These are phyloP conservation scores for Talaromyces piceae DNA, from an alignment of 2,329 filamentous ascomycete species.

Conservation along the genomic window DNA sequence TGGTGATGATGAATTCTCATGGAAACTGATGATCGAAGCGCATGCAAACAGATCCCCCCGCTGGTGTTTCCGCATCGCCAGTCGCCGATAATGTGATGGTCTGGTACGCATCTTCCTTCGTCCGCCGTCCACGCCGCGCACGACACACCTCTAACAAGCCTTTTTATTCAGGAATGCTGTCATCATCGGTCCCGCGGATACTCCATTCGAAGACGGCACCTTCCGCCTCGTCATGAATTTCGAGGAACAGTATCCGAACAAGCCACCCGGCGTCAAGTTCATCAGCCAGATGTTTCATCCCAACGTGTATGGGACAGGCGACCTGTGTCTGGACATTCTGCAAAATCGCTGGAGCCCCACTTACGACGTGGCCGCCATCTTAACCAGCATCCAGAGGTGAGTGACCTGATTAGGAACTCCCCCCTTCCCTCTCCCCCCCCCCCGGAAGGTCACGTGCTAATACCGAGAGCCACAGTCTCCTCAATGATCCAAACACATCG, in stretches of 20 bases:
- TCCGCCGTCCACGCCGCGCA: background rate
- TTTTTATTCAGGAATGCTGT: slow-evolving; percentile 73
- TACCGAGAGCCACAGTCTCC: slow-evolving; percentile 56
- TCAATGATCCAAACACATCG: slow-evolving; percentile 98
- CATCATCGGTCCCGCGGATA: slow-evolving; percentile 94
- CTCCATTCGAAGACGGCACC: slow-evolving; percentile 95
- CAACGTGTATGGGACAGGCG: slow-evolving; percentile 94
- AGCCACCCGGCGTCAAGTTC: slow-evolving; percentile 95
- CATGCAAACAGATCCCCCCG: slow-evolving; percentile 98
- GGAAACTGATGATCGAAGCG: slow-evolving; percentile 50
- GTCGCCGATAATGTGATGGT: slow-evolving; percentile 55
- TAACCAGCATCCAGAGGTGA: slow-evolving; percentile 96
- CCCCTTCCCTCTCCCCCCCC: too few species aligned
- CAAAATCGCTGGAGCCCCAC: slow-evolving; percentile 99
- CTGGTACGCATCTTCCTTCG: slow-evolving; percentile 20
- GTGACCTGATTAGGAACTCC: slow-evolving; percentile 8
- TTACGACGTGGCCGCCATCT: slow-evolving; percentile 92
- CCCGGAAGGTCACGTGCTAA: background rate
- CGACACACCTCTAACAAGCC: slow-evolving; percentile 19
- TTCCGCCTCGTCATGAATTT: slow-evolving; percentile 99
- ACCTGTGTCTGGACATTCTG: slow-evolving; percentile 91
- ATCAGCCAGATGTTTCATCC: slow-evolving; percentile 99
- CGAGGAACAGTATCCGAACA: slow-evolving; percentile 97
- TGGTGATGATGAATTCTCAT: background rate
- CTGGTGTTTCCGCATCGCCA: slow-evolving; percentile 91